Evolutionary conservation across 306 rosid species (phyloP).

Genomic region (Malus orientalis): DNA sequence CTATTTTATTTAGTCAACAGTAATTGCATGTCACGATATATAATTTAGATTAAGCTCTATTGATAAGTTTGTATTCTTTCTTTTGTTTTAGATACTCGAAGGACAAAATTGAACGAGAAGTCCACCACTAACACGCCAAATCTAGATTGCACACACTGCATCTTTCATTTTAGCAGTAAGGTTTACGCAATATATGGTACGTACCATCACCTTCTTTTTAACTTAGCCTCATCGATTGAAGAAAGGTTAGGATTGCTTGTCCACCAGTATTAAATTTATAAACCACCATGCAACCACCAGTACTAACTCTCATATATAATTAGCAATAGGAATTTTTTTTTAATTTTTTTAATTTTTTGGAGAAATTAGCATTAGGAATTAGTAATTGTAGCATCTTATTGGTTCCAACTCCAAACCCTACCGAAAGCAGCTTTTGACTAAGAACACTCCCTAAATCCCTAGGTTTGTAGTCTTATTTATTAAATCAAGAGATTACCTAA

Average conservation of each 20-base stretch:
- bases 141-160: not conserved
- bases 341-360: too few species aligned
- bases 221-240: conserved; percentile 1
- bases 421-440: conserved; percentile 13
- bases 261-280: not conserved
- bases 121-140: too few species aligned
- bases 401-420: conserved; percentile 4
- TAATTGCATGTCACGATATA: too few species aligned
- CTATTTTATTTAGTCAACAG: not conserved
- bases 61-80: not conserved
- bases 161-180: not conserved
- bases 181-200: not conserved
- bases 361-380: not conserved
- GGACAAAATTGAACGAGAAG: not conserved
- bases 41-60: too few species aligned
- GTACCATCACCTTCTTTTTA: not conserved
- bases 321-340: not conserved
- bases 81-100: not conserved
- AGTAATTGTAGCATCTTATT: not conserved
- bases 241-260: conserved; percentile 14
- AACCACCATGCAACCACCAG: not conserved
- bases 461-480: conserved; percentile 9
- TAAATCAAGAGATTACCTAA: not conserved
- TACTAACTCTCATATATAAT: not conserved
- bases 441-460: conserved; percentile 10